These are phyloP conservation scores for Huntiella moniliformis DNA, from an alignment of 2,329 filamentous ascomycete species.

Conservation along the genomic window DNA sequence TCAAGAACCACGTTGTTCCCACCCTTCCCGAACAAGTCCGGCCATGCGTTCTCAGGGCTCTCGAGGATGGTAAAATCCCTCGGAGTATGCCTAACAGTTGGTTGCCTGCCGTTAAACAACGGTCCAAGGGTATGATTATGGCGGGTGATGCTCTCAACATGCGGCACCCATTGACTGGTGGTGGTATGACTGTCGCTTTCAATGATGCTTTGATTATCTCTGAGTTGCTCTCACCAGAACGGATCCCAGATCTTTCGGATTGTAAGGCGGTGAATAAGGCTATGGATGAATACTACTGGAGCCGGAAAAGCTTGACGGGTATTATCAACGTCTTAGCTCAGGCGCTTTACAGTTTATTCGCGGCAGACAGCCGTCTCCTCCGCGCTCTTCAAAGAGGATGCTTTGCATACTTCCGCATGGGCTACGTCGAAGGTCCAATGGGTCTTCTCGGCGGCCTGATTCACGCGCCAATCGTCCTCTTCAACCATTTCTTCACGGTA, in stretches of 20 bases:
- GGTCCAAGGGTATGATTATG: slow-evolving; percentile 46
- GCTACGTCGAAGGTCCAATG: slow-evolving; percentile 58
- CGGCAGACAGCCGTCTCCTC: slow-evolving; percentile 61
- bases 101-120: slow-evolving; percentile 54
- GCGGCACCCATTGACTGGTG: slow-evolving; percentile 94
- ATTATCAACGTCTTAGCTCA: slow-evolving; percentile 98
- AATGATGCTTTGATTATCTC: slow-evolving; percentile 73
- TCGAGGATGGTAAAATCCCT: slow-evolving; percentile 61
- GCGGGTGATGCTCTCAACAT: slow-evolving; percentile 96
- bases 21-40: slow-evolving; percentile 52
- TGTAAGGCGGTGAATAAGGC: slow-evolving; percentile 44
- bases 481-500: slow-evolving; percentile 89
- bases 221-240: slow-evolving; percentile 49
- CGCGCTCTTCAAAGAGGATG: slow-evolving; percentile 72
- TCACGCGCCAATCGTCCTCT: slow-evolving; percentile 54
- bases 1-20: slow-evolving; percentile 63
- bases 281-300: slow-evolving; percentile 68
- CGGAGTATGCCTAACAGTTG: slow-evolving; percentile 88
- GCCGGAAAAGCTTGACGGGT: slow-evolving; percentile 58
- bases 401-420: slow-evolving; percentile 75
- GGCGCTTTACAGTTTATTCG: slow-evolving; percentile 80
- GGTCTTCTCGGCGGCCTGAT: slow-evolving; percentile 70
- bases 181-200: slow-evolving; percentile 94
- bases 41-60: slow-evolving; percentile 54
- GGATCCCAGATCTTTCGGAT: slow-evolving; percentile 52